These are phyloP conservation scores for Citrullus mucosospermus DNA, from an alignment of 306 rosid species.

Conservation along the genomic window DNA sequence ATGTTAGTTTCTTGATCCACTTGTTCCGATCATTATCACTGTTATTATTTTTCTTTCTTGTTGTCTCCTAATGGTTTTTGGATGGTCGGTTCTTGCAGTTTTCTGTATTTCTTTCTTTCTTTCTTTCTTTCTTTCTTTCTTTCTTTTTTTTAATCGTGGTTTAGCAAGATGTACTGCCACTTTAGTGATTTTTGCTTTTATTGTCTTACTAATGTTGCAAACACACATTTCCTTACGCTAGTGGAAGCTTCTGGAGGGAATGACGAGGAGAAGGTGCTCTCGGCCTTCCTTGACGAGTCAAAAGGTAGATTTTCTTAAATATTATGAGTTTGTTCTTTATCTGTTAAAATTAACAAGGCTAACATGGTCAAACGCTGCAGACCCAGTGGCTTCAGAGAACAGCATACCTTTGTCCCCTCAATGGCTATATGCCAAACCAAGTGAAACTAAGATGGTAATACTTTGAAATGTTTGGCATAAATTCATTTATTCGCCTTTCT, in stretches of 20 bases:
- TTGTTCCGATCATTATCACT: background rate
- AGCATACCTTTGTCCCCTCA: slow-evolving; percentile 53
- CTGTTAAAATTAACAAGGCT: background rate
- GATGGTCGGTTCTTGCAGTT: background rate
- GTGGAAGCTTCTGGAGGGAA: slow-evolving; percentile 29
- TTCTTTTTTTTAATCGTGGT: background rate
- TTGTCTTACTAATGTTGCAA: background rate
- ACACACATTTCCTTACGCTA: background rate
- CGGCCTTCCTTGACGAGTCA: slow-evolving; percentile 27
- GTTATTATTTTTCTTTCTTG: background rate
- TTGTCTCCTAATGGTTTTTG: background rate
- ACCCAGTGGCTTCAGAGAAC: slow-evolving; percentile 32
- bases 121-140: no score
- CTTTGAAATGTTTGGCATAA: background rate
- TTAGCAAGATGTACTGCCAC: background rate
- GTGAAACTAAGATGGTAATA: slow-evolving; percentile 42
- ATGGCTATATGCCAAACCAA: slow-evolving; percentile 55
- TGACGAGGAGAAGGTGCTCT: slow-evolving; percentile 27
- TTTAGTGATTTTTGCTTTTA: background rate
- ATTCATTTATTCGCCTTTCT: background rate
- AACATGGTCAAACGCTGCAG: slow-evolving; percentile 20
- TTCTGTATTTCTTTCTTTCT: background rate
- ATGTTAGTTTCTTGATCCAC: background rate
- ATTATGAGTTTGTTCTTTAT: background rate
- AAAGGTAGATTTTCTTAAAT: slow-evolving; percentile 22